Conservation (phyloP, 768 basidiomycete species). For the Auricularia heimuer region DNA sequence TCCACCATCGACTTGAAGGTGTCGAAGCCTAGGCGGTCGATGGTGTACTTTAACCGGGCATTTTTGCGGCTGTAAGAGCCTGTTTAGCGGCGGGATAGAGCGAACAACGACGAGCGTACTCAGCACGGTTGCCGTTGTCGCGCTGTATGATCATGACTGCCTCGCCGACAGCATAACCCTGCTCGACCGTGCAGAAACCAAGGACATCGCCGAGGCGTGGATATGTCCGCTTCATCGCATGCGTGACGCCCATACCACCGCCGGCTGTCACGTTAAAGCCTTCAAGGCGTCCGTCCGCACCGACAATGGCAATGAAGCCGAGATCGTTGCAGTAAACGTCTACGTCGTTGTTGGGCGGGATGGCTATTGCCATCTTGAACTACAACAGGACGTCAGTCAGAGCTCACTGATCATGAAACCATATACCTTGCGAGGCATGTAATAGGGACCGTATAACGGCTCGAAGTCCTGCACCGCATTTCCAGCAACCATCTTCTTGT, state of each 20-base stretch:
- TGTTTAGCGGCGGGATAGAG: not conserved
- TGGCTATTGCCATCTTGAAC: constrained; percentile 96
- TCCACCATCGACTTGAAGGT: constrained; percentile 86
- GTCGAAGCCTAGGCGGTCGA: constrained; percentile 89
- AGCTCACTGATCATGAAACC: constrained; percentile 3
- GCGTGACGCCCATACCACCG: constrained; percentile 99
- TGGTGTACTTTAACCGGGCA: constrained; percentile 90
- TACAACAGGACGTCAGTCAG: constrained; percentile 21
- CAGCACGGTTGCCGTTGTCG: constrained; percentile 89
- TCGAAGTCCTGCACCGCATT: constrained; percentile 91
- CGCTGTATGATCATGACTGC: constrained; percentile 88
- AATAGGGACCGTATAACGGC: constrained; percentile 95
- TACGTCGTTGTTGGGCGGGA: constrained; percentile 93
- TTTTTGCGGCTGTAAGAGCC: constrained; percentile 35
- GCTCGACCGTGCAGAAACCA: constrained; percentile 85
- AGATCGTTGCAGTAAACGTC: constrained; percentile 94
- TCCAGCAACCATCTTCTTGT: constrained; percentile 92
- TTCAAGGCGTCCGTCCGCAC: constrained; percentile 59
- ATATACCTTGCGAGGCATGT: constrained; percentile 84
- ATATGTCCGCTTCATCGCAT: constrained; percentile 98
- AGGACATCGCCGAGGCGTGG: constrained; percentile 80
- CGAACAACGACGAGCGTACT: constrained; percentile 46
- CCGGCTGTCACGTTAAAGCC: constrained; percentile 94
- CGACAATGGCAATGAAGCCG: constrained; percentile 91
- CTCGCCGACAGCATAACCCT: constrained; percentile 81